phyloP scores from a whole-genome alignment of 202 grass and related monocot genomes.

The Dendrocalamus latiflorus region DNA sequence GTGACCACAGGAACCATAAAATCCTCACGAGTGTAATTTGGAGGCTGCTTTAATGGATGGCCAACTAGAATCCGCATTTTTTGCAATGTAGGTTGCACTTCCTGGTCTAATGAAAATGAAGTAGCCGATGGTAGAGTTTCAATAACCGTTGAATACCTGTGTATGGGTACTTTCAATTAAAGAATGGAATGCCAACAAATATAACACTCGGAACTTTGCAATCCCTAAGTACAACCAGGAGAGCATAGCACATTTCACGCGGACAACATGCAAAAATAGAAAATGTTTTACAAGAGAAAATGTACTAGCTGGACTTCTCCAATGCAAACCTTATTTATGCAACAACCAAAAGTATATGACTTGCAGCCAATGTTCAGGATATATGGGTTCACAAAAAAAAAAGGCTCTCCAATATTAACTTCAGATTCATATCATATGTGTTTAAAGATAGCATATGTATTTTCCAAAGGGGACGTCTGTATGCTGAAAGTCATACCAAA shows the following conservation, averaged over 20 bases:
- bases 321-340: not conserved
- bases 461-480: not conserved
- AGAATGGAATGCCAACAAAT: constrained; percentile 3
- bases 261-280: not conserved
- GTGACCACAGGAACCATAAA: constrained; percentile 48
- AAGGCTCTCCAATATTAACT: no score
- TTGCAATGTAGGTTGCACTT: constrained; percentile 51
- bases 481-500: not conserved
- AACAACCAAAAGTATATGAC: not conserved
- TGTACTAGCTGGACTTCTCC: not conserved
- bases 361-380: not conserved
- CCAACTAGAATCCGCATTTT: constrained; percentile 86
- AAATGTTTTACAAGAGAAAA: not conserved
- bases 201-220: not conserved
- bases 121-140: constrained; percentile 53
- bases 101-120: constrained; percentile 36
- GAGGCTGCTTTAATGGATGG: constrained; percentile 62
- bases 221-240: not conserved
- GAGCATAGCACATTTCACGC: not conserved
- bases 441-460: not conserved
- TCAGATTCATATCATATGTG: no score
- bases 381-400: not conserved
- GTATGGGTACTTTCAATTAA: constrained; percentile 20
- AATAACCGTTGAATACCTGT: constrained; percentile 73
- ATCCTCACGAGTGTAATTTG: no score